phyloP scores from a whole-genome alignment of 2,329 filamentous ascomycete species.

The Dothideomycetes sp. region DNA sequence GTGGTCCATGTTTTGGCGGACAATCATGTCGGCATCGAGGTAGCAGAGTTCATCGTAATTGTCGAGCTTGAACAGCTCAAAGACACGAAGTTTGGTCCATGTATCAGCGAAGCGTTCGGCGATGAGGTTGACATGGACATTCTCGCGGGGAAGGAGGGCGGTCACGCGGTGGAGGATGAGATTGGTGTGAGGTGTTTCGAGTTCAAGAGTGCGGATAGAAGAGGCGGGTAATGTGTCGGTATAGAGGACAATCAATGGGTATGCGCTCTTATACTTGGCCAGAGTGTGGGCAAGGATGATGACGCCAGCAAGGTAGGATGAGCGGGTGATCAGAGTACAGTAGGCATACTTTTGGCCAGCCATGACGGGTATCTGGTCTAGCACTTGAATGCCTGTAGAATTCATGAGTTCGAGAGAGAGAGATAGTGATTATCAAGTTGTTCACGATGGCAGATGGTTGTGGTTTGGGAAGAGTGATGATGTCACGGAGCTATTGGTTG shows the following conservation, averaged over 20 bases:
- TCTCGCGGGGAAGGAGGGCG: slow-evolving; percentile 32
- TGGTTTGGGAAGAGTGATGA: slow-evolving; percentile 1
- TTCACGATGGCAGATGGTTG: too few relatives aligned
- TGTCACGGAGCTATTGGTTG: background rate
- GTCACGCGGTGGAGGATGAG: slow-evolving; percentile 33
- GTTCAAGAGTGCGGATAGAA: slow-evolving; percentile 34
- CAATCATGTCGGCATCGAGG: slow-evolving; percentile 45
- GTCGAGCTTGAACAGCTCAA: slow-evolving; percentile 31
- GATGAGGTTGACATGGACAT: slow-evolving; percentile 33
- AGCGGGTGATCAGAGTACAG: slow-evolving; percentile 43
- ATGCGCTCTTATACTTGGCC: slow-evolving; percentile 34
- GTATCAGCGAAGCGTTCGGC: slow-evolving; percentile 46
- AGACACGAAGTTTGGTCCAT: slow-evolving; percentile 48
- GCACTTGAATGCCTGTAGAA: background rate
- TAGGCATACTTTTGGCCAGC: slow-evolving; percentile 29
- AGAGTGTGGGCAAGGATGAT: slow-evolving; percentile 43
- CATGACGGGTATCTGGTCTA: slow-evolving; percentile 4
- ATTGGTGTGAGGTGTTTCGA: slow-evolving; percentile 33
- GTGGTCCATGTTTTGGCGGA: slow-evolving; percentile 36
- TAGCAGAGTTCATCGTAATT: slow-evolving; percentile 38
- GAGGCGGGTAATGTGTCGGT: slow-evolving; percentile 35
- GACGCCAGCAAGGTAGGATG: slow-evolving; percentile 44
- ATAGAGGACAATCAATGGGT: slow-evolving; percentile 43
- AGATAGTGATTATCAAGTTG: background rate
- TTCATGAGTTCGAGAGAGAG: slow-evolving; percentile 1